phyloP scores from a whole-genome alignment of 129 eudicot species.

The Helianthus tuberosus region DNA sequence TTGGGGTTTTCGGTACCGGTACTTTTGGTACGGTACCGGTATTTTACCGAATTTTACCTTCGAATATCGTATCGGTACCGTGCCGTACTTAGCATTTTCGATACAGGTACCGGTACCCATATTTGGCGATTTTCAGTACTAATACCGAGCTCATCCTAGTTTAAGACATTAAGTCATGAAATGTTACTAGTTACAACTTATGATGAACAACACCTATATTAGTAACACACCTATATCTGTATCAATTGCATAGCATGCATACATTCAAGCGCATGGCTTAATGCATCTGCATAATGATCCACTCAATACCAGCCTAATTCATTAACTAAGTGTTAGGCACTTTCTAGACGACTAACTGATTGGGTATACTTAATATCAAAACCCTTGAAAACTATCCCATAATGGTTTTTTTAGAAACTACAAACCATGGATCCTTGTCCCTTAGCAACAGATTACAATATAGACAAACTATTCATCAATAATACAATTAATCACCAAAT shows the following conservation, averaged over 20 bases:
- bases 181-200: constrained; percentile 3
- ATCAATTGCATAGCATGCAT: no score
- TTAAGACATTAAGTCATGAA: not conserved
- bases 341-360: not conserved
- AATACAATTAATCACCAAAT: not conserved
- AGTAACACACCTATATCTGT: no score
- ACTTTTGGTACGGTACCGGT: no score
- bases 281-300: constrained; percentile 1
- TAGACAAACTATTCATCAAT: not conserved
- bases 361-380: no score
- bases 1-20: no score
- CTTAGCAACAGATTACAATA: not conserved
- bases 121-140: no score
- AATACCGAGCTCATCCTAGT: not conserved
- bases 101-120: no score
- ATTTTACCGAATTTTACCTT: no score
- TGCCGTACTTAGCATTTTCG: no score
- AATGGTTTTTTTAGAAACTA: no score
- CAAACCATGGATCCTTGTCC: not conserved
- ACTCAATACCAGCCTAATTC: not conserved
- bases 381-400: no score
- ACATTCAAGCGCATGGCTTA: not conserved
- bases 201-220: not conserved
- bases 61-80: no score
- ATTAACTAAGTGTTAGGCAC: not conserved